These are phyloP conservation scores for Cercospora sojina DNA, from an alignment of 2,329 filamentous ascomycete species.

Conservation along the genomic window DNA sequence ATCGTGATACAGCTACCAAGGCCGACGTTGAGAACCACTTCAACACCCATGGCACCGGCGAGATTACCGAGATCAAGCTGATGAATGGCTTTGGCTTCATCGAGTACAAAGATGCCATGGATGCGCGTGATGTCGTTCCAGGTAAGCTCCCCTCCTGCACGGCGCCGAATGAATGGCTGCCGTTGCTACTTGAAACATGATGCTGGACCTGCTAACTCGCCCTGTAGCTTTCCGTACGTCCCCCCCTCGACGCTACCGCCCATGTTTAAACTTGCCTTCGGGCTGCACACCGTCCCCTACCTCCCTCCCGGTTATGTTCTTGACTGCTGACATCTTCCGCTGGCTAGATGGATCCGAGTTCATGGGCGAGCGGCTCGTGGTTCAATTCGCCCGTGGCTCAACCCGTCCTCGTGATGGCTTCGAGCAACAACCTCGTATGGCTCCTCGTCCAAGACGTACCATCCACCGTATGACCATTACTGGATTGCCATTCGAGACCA, in stretches of 20 bases:
- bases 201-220: conserved; percentile 26
- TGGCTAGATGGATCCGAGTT: conserved; percentile 88
- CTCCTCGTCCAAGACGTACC: conserved; percentile 85
- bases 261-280: conserved; percentile 20
- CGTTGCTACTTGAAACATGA: conserved; percentile 20
- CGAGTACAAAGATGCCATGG: conserved; percentile 97
- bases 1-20: conserved; percentile 74
- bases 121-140: conserved; percentile 96
- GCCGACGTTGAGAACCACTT: conserved; percentile 96
- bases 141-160: conserved; percentile 59
- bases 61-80: conserved; percentile 98
- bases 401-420: conserved; percentile 63
- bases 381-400: conserved; percentile 94
- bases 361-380: conserved; percentile 95
- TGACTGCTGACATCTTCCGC: conserved; percentile 35
- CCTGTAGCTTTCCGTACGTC: conserved; percentile 56
- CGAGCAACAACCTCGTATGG: conserved; percentile 62
- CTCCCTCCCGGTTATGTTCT: conserved; percentile 26
- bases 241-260: conserved; percentile 17
- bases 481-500: conserved; percentile 96
- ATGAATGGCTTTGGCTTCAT: conserved; percentile 99
- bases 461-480: conserved; percentile 96
- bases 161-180: conserved; percentile 14
- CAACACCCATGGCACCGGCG: conserved; percentile 89
- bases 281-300: conserved; percentile 14